Evolutionary conservation across 2,329 filamentous ascomycete species (phyloP).

Genomic region (Trichoderma asperellum): DNA sequence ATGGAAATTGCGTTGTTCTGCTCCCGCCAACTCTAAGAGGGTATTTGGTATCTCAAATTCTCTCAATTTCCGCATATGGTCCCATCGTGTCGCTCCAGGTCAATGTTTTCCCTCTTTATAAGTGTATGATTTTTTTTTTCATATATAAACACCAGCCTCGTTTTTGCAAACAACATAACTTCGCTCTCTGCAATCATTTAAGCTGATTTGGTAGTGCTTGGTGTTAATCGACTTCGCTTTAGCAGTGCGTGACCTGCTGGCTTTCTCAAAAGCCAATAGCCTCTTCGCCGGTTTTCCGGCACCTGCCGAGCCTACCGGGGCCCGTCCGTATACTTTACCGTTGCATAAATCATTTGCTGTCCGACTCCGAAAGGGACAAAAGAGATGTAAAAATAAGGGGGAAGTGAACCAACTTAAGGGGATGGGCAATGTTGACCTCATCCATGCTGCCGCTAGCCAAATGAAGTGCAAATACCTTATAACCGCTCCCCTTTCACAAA

Average conservation of each 20-base stretch:
- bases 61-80: constrained; percentile 16
- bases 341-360: constrained; percentile 18
- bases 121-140: neutral
- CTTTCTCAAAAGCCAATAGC: constrained; percentile 6
- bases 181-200: neutral
- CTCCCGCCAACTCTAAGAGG: constrained; percentile 22
- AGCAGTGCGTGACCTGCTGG: neutral
- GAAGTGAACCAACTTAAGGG: neutral
- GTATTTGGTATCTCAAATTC: constrained; percentile 22
- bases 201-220: neutral
- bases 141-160: neutral
- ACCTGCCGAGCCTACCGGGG: constrained; percentile 11
- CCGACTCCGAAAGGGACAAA: constrained; percentile 6
- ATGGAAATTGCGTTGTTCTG: constrained; percentile 14
- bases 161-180: neutral
- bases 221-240: neutral
- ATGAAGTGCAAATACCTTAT: neutral
- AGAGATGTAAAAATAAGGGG: neutral
- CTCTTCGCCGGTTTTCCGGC: neutral
- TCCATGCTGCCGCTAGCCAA: neutral
- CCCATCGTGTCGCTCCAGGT: constrained; percentile 8
- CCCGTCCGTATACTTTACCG: constrained; percentile 10
- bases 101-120: constrained; percentile 8
- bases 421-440: neutral
- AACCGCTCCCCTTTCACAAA: neutral